A percentile compares a stretch with the other conserved stretches of the same genome.
Evolutionary conservation across 208 protist genomes (phyloP).

Genomic region (Acanthamoeba divionensis): DNA sequence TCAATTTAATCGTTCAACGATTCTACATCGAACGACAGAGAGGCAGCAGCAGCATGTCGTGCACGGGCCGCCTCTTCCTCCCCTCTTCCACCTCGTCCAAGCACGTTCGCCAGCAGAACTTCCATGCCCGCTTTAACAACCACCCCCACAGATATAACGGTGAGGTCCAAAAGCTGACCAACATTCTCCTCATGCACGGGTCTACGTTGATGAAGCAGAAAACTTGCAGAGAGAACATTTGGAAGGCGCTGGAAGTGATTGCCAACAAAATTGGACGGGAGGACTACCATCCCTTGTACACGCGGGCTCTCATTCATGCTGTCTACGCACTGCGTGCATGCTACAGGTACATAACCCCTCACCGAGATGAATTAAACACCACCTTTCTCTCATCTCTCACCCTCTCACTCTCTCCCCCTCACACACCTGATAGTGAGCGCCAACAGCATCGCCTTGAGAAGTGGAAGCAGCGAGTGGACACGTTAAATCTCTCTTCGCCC

Average conservation of each 20-base stretch:
- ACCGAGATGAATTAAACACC: background rate
- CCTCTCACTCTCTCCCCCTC: conserved; percentile 17
- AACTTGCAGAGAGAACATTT: background rate
- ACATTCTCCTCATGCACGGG: background rate
- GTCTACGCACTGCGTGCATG: background rate
- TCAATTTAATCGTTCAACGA: too few relatives aligned
- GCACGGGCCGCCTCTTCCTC: too few relatives aligned
- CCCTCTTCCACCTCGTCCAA: too few relatives aligned
- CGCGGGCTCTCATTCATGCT: background rate
- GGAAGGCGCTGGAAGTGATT: background rate
- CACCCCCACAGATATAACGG: background rate
- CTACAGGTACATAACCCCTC: conserved; percentile 17
- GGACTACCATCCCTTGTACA: background rate
- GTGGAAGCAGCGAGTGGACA: background rate
- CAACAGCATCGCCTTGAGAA: background rate
- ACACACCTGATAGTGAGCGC: background rate
- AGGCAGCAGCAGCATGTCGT: too few relatives aligned
- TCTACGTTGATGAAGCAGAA: background rate
- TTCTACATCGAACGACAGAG: too few relatives aligned
- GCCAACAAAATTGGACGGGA: background rate
- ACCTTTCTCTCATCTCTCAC: conserved; percentile 40
- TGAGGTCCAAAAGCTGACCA: background rate
- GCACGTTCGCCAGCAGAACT: too few relatives aligned
- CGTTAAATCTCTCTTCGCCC: background rate
- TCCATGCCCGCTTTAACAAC: too few relatives aligned